These are phyloP conservation scores for Drechslerella dactyloides DNA, from an alignment of 2,329 filamentous ascomycete genomes.

Conservation along the genomic window DNA sequence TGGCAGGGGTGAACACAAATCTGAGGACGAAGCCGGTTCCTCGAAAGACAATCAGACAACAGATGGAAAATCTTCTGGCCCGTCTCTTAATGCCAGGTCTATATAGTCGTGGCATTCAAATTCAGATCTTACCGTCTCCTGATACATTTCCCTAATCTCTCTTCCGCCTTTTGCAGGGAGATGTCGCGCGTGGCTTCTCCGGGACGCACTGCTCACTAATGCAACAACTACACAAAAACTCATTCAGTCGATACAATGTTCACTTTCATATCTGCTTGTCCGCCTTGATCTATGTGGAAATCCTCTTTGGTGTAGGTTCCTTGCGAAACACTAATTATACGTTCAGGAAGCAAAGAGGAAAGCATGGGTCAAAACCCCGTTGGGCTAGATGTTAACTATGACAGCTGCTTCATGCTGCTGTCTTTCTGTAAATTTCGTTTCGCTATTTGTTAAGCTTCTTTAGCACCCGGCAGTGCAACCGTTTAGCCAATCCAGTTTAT, in stretches of 20 bases:
- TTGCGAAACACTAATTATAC: not conserved
- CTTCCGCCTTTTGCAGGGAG: conserved; percentile 11
- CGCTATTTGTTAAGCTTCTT: no score
- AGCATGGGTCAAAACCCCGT: no score
- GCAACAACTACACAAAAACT: not conserved
- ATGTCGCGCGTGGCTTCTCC: not conserved
- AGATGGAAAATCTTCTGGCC: conserved; percentile 21
- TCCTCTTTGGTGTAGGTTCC: conserved; percentile 5
- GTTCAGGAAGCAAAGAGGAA: no score
- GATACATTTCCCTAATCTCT: conserved; percentile 19
- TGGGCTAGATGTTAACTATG: no score
- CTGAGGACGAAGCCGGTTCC: conserved; percentile 7
- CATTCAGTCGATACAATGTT: no score
- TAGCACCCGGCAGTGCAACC: no score
- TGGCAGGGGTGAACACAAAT: not conserved
- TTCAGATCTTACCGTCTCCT: conserved; percentile 17
- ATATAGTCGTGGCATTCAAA: conserved; percentile 13
- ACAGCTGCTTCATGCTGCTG: no score
- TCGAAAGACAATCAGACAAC: conserved; percentile 19
- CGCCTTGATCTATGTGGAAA: conserved; percentile 6
- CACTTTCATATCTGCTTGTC: not conserved
- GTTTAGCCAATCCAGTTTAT: no score
- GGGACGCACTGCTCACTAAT: not conserved
- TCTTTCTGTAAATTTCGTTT: no score
- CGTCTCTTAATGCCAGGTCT: conserved; percentile 13